Evolutionary conservation across 352 stramenopile genomes (phyloP), one percentile per base, ranked within the genome.

Genomic region (Phytophthora pistaciae): DNA sequence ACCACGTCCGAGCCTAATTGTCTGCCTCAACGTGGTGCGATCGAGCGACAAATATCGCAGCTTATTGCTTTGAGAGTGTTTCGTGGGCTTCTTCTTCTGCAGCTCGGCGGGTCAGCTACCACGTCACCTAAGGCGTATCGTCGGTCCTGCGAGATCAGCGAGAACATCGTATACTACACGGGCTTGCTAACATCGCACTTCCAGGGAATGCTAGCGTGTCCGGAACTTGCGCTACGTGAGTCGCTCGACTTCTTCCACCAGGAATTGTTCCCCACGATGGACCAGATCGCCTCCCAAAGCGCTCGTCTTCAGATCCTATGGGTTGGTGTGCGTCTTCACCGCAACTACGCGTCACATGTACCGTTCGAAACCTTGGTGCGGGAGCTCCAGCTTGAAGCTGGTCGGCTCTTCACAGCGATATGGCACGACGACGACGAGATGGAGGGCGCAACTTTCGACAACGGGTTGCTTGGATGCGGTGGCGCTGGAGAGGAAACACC

Each of bases 51-150:
- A 38, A 72, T 88, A 23, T 83, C 83, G 1, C 88, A 93, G 50
- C 61, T 92, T 33, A 85, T 93, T 58, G 75, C 84, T 5, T 74
- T 95, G 23, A 82, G 87, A 56, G 72, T 79, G 0, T 94, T 94
- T 48, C 75, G 82, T 38, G 68, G 79, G 18, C 50, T 92, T 18
- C 52, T 94, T 21, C 44, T 80, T 7, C 46, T 88, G 5, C 82
- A 84, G 36, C 78, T 87, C 16, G 67, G 62, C 27, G 81, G 46
- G 0, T 68, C 72, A 3, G 79, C 52, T 48, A 66, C 64, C 23
- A 77, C 58, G 38, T 80, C 73, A 8, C 68, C 69, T 1, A 76
- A 77, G 56, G 60, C 55, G 8, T 70, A 79, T 76, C 68, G 57
- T 31, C 59, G 72, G 13, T 77, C 71, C n/a, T 72, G 60, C 18